Percentiles rank a stretch among this genome's conserved stretches.
Evolutionary conservation across 192 early-diverging fungal species (phyloP).

Genomic region (Gryganskiella cystojenkinii): DNA sequence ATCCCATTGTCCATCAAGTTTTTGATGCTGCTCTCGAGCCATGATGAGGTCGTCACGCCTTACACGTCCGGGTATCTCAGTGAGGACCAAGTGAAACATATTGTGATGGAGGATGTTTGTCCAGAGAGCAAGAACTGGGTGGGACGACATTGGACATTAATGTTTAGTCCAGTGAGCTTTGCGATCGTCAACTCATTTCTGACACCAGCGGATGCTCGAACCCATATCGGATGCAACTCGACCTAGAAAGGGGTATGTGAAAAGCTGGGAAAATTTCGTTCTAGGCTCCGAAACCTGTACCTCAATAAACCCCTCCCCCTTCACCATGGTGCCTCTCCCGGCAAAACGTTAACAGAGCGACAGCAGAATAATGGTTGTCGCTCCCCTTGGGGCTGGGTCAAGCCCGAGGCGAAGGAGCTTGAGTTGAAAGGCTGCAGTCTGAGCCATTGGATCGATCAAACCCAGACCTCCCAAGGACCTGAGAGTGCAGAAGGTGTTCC

Average conservation of each 20-base stretch:
- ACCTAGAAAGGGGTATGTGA: neutral
- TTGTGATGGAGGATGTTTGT: slow-evolving; percentile 5
- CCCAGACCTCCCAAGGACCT: no score
- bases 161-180: slow-evolving; percentile 5
- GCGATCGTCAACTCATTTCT: neutral
- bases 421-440: no score
- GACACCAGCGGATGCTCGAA: neutral
- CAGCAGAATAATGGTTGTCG: no score
- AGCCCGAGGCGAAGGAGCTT: no score
- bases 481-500: no score
- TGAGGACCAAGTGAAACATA: neutral
- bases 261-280: no score
- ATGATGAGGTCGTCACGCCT: slow-evolving; percentile 6
- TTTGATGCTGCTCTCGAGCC: neutral
- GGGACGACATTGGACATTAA: neutral
- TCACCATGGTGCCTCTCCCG: no score
- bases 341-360: no score
- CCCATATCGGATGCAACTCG: neutral
- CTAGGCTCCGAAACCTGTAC: no score
- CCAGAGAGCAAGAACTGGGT: neutral
- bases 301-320: no score
- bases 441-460: no score
- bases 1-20: neutral
- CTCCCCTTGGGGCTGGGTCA: no score
- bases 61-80: slow-evolving; percentile 2